Evolutionary conservation across 768 basidiomycete species (phyloP).

Genomic region (Trametes cinnabarina): DNA sequence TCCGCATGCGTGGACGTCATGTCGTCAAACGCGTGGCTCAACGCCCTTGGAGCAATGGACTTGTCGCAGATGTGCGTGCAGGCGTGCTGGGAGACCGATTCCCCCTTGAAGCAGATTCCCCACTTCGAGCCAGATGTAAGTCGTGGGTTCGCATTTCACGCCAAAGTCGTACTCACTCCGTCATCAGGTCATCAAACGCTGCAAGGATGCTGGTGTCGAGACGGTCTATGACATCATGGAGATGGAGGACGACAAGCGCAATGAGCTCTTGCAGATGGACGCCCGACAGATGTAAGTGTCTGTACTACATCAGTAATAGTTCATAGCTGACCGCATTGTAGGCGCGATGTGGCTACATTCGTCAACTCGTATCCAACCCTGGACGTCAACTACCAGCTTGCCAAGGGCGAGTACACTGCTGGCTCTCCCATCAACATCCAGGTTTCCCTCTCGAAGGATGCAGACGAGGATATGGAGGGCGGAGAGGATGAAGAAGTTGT

Average conservation of each 20-base stretch:
- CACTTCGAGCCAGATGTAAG: conserved; percentile 89
- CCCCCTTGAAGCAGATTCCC: conserved; percentile 92
- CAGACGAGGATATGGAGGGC: conserved; percentile 53
- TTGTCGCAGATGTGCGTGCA: conserved; percentile 98
- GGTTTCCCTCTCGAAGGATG: conserved; percentile 78
- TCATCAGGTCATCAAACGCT: conserved; percentile 85
- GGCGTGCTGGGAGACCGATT: conserved; percentile 96
- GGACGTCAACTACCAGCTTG: conserved; percentile 86
- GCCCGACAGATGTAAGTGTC: conserved; percentile 75
- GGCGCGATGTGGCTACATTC: conserved; percentile 92
- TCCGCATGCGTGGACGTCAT: conserved; percentile 98
- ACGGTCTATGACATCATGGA: conserved; percentile 98
- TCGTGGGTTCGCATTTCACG: no score
- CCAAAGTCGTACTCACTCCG: no score
- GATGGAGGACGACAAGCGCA: conserved; percentile 91
- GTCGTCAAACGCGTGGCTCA: conserved; percentile 95
- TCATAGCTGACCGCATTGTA: conserved; percentile 33
- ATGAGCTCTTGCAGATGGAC: conserved; percentile 79
- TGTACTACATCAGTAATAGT: not conserved
- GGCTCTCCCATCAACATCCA: conserved; percentile 79
- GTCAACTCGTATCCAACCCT: conserved; percentile 98
- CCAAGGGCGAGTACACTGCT: conserved; percentile 82
- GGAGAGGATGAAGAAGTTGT: conserved; percentile 74
- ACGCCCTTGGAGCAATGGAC: conserved; percentile 95
- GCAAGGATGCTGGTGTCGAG: conserved; percentile 77